Base-by-base conservation (phyloP, 495 filamentous ascomycete genomes). In the Tuber magnatum region DNA sequence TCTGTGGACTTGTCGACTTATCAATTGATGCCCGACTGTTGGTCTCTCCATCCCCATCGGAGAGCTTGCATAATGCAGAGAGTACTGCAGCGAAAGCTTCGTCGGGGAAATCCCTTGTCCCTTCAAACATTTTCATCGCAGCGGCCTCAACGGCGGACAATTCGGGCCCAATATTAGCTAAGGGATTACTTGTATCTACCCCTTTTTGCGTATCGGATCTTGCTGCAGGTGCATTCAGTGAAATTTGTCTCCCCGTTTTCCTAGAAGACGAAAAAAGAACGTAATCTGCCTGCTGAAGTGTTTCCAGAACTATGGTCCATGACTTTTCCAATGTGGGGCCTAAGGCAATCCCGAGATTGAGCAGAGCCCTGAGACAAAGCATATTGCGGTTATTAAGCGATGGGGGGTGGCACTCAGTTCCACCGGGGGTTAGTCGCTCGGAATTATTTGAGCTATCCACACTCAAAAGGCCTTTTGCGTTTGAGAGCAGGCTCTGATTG, bases 301-400 rank as follows among this genome's bases (percentile, higher is more conserved):
- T 96, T 77, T 97, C 94, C 3, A 98, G 85, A 32, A 98, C 85
- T 73, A 99, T 97, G 1, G 89, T 89, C 93, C 94, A 98, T 39
- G 94, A 92, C 28, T 87, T 86, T 43, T 91, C 91, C 28, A 99
- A 85, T 6, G 92, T 94, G 9, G 95, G 93, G 0, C 95, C 95
- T 10, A 99, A 85, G 56, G 95, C 96, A 81, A 98, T 99, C 4
- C 96, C 95, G 20, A 99, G 85, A 78, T 99, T 97, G 5, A 99
- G 86, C 22, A 98, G 86, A 71, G 95, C 95, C 79, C 95, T 87
- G 41, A 99, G 85, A 80, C 94, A 97, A 14, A 97, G 84, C 1
- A 99, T 86, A 81, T 99, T 97, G 18, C 95, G 88, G 20, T 93
- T 94, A 80, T 91, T 96, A 44, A 99, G 86, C 20, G 89, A 89